A percentile compares a stretch with the other conserved stretches of the same genome.
These are phyloP conservation scores for Xylaria longipes DNA, from an alignment of 495 filamentous ascomycete species.

Conservation along the genomic window DNA sequence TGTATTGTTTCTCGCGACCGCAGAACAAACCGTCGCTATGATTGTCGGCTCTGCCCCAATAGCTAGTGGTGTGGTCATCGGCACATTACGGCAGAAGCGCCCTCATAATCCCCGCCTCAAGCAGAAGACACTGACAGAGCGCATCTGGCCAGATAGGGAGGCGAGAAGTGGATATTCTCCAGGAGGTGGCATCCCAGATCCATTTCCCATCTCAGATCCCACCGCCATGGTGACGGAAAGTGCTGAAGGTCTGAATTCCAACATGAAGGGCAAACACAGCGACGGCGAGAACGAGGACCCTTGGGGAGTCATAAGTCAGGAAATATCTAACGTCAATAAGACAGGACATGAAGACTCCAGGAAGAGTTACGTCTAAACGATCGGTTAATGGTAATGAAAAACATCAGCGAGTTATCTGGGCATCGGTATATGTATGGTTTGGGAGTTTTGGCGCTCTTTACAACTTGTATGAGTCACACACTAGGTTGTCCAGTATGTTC, in stretches of 20 bases:
- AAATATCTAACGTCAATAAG: conserved; percentile 2
- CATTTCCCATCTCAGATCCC: not conserved
- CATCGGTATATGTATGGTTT: not conserved
- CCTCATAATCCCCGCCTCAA: not conserved
- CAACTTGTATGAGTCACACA: not conserved
- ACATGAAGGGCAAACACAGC: not conserved
- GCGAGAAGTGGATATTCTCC: not conserved
- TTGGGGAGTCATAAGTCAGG: not conserved
- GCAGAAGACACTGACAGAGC: not conserved
- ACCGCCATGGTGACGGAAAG: not conserved
- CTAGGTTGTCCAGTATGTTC: not conserved
- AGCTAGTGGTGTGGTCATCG: conserved; percentile 19
- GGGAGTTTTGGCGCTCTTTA: not conserved
- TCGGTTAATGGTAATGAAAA: not conserved
- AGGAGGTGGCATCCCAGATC: not conserved
- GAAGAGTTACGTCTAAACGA: conserved; percentile 12
- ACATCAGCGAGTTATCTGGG: not conserved
- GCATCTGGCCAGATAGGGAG: conserved; percentile 16
- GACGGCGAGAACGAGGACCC: conserved; percentile 10
- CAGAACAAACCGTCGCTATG: conserved; percentile 33
- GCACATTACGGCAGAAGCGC: not conserved
- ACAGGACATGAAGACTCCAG: not conserved
- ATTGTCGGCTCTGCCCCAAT: conserved; percentile 27
- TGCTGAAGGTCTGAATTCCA: not conserved
- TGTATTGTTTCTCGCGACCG: conserved; percentile 32